phyloP scores from a whole-genome alignment of 2,329 filamentous ascomycete genomes.

The Venturia nashicola region DNA sequence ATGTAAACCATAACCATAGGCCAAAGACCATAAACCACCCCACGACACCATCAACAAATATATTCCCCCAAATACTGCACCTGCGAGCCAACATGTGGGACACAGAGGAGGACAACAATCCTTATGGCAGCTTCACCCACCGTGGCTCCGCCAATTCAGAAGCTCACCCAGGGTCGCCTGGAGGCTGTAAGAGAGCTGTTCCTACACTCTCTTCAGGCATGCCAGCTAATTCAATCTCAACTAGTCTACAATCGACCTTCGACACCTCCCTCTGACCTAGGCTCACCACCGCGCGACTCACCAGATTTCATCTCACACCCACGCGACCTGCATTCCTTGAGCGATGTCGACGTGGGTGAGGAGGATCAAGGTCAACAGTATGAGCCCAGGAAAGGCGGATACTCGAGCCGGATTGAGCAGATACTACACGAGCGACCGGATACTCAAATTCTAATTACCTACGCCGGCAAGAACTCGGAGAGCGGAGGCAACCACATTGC shows the following conservation, averaged over 20 bases:
- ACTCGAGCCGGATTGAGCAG: slow-evolving; percentile 93
- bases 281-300: slow-evolving; percentile 55
- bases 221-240: not conserved
- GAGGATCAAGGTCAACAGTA: slow-evolving; percentile 24
- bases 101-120: slow-evolving; percentile 90
- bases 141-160: slow-evolving; percentile 68
- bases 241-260: slow-evolving; percentile 46
- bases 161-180: slow-evolving; percentile 27
- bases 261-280: slow-evolving; percentile 58
- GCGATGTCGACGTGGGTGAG: slow-evolving; percentile 46
- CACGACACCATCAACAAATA: not conserved
- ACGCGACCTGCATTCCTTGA: slow-evolving; percentile 31
- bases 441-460: slow-evolving; percentile 79
- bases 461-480: slow-evolving; percentile 90
- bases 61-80: not conserved
- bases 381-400: slow-evolving; percentile 65
- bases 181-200: slow-evolving; percentile 21
- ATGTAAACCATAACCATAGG: not conserved
- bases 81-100: slow-evolving; percentile 66
- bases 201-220: not conserved
- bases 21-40: not conserved
- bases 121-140: slow-evolving; percentile 87
- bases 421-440: slow-evolving; percentile 92
- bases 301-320: slow-evolving; percentile 43
- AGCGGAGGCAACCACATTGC: slow-evolving; percentile 89